Conservation (phyloP, 2,329 filamentous ascomycete species). For the Fusarium sororula region DNA sequence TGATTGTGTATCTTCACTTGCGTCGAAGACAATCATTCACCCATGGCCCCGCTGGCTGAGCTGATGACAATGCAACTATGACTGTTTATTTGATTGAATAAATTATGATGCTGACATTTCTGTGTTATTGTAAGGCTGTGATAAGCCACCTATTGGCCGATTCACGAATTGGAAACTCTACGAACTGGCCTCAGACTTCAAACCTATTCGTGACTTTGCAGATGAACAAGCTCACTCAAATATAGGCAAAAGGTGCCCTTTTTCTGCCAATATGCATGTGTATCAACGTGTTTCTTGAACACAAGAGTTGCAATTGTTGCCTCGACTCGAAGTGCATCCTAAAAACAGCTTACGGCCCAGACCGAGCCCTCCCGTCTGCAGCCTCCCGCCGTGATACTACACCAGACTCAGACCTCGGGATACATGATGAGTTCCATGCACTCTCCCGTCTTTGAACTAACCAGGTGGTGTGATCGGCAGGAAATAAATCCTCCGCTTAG, state of each 20-base stretch:
- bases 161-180: neutral
- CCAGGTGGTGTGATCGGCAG: neutral
- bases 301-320: neutral
- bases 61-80: neutral
- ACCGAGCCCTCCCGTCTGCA: slow-evolving; percentile 16
- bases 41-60: neutral
- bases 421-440: slow-evolving; percentile 4
- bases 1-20: slow-evolving; percentile 12
- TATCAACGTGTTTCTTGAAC: neutral
- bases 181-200: neutral
- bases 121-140: neutral
- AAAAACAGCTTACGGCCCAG: neutral
- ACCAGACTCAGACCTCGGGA: neutral
- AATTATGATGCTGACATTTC: neutral
- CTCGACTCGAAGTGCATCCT: neutral
- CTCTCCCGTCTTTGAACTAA: neutral
- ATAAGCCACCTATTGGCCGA: neutral
- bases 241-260: no score
- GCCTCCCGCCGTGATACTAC: slow-evolving; percentile 1
- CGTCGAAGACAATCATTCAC: neutral
- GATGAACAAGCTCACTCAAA: neutral
- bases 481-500: neutral
- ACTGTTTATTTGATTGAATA: neutral
- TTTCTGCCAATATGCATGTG: no score
- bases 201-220: neutral